phyloP scores from a whole-genome alignment of 495 filamentous ascomycete species.

The Pseudotulostoma volvatum region DNA sequence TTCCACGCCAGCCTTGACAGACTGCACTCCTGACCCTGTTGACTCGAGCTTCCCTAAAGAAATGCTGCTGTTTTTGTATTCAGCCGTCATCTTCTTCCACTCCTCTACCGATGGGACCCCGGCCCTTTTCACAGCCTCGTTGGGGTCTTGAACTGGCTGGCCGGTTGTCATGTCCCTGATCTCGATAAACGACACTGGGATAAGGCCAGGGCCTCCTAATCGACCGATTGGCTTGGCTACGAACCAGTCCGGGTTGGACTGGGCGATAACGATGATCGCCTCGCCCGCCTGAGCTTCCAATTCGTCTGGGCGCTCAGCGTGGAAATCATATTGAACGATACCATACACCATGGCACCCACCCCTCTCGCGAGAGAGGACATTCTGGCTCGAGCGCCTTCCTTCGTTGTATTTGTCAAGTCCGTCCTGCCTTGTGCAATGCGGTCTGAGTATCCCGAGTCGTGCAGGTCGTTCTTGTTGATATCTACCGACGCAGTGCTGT shows the following conservation, averaged over 20 bases:
- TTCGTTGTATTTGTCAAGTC: constrained; percentile 15
- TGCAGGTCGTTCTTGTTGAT: constrained; percentile 40
- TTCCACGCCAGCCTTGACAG: constrained; percentile 56
- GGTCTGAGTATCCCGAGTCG: constrained; percentile 73
- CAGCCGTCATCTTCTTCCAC: constrained; percentile 99
- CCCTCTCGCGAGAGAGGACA: constrained; percentile 42
- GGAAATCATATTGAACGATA: constrained; percentile 92
- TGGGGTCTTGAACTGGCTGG: constrained; percentile 61
- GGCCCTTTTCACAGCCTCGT: constrained; percentile 73
- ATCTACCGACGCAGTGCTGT: constrained; percentile 51
- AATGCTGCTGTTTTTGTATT: constrained; percentile 98
- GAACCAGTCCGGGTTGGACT: constrained; percentile 99
- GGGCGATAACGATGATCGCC: constrained; percentile 93
- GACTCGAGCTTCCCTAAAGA: constrained; percentile 79
- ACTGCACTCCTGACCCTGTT: constrained; percentile 22
- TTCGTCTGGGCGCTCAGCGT: constrained; percentile 87
- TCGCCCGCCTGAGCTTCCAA: constrained; percentile 89
- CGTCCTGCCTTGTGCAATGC: constrained; percentile 17
- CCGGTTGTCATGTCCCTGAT: constrained; percentile 87
- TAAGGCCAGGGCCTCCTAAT: constrained; percentile 82
- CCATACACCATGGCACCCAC: constrained; percentile 85
- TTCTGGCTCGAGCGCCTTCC: constrained; percentile 13
- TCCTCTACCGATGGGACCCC: constrained; percentile 97
- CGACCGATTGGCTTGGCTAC: constrained; percentile 96
- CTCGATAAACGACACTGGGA: constrained; percentile 94